These are phyloP conservation scores for Claviceps paspali DNA, from an alignment of 2,329 filamentous ascomycete genomes.

Conservation along the genomic window DNA sequence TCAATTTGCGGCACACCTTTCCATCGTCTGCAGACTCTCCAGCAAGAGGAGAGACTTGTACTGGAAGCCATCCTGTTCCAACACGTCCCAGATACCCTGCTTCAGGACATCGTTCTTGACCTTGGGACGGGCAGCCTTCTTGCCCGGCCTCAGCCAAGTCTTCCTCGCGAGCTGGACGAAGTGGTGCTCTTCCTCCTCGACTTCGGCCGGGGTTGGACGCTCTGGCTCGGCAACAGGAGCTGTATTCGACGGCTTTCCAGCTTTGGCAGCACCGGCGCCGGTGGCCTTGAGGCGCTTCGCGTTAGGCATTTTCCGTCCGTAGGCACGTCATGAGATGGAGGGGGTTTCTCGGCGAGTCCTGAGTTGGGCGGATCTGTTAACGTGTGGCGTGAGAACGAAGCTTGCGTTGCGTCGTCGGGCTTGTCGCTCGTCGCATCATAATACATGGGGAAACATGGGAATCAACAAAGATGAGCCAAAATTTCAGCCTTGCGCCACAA, in stretches of 20 bases:
- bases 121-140: conserved; percentile 47
- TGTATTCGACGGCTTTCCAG: conserved; percentile 17
- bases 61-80: conserved; percentile 69
- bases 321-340: conserved; percentile 3
- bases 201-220: conserved; percentile 43
- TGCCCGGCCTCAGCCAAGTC: conserved; percentile 62
- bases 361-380: not conserved
- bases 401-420: not conserved
- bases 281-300: conserved; percentile 44
- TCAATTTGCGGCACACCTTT: conserved; percentile 38
- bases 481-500: conserved; percentile 10
- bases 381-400: conserved; percentile 2
- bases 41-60: conserved; percentile 65
- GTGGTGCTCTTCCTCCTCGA: conserved; percentile 55
- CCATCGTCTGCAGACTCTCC: conserved; percentile 80
- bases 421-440: too few species aligned
- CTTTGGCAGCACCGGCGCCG: conserved; percentile 23
- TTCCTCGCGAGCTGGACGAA: conserved; percentile 68
- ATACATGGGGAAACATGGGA: too few species aligned
- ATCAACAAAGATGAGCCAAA: too few species aligned
- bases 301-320: conserved; percentile 31
- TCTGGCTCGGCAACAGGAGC: conserved; percentile 24
- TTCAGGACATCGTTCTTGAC: conserved; percentile 78
- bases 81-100: conserved; percentile 71
- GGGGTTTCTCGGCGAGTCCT: not conserved